Evolutionary conservation across 2,329 filamentous ascomycete genomes (phyloP).

Genomic region (Xylaria polymorpha): DNA sequence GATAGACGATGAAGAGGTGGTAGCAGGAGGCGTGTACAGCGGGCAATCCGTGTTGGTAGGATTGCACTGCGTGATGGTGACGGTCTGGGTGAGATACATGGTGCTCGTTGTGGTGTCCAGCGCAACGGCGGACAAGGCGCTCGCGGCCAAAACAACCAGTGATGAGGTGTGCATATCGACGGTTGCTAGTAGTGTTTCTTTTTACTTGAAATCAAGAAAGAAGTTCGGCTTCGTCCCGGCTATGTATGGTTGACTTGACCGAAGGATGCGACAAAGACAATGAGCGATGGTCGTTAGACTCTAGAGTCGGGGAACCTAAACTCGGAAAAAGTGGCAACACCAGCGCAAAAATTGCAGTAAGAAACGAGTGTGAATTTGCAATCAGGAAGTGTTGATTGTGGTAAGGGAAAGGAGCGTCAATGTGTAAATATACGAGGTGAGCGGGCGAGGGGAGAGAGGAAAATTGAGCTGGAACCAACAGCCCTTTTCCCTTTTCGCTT

Average conservation of each 20-base stretch:
- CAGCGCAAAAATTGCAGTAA: conserved; percentile 34
- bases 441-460: conserved; percentile 5
- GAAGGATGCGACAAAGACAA: conserved; percentile 10
- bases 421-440: conserved; percentile 7
- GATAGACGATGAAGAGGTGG: conserved; percentile 35
- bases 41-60: conserved; percentile 48
- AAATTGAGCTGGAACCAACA: conserved; percentile 22
- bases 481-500: conserved; percentile 25
- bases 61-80: conserved; percentile 49
- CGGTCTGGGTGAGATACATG: conserved; percentile 46
- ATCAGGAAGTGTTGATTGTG: conserved; percentile 14
- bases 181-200: conserved; percentile 24
- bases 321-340: conserved; percentile 39
- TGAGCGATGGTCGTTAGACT: neutral
- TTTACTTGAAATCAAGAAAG: neutral
- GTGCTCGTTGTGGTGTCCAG: conserved; percentile 47
- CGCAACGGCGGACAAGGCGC: conserved; percentile 46
- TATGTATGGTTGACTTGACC: neutral
- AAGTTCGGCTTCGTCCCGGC: neutral
- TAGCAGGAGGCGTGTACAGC: conserved; percentile 45
- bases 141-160: conserved; percentile 45
- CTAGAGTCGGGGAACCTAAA: neutral
- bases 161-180: conserved; percentile 48
- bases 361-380: conserved; percentile 39
- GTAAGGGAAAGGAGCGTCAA: conserved; percentile 31